phyloP scores from a whole-genome alignment of 805 yeast genomes.

The Millerozyma miso region DNA sequence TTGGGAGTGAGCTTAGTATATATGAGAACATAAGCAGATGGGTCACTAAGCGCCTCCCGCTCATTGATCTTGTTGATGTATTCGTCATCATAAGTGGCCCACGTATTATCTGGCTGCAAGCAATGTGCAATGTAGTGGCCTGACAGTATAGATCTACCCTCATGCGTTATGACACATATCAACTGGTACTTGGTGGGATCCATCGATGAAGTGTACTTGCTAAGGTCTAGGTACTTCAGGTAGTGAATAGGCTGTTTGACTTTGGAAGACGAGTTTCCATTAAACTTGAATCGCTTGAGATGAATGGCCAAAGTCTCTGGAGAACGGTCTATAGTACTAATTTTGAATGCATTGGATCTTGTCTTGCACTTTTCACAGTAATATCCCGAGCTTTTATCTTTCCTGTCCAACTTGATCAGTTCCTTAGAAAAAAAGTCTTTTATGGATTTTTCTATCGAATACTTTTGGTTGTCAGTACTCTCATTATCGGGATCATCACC shows the following conservation, averaged over 20 bases:
- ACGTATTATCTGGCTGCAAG: constrained; percentile 84
- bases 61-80: constrained; percentile 71
- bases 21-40: constrained; percentile 84
- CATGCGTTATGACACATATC: constrained; percentile 84
- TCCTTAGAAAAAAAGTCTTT: constrained; percentile 83
- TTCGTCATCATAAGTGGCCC: constrained; percentile 96
- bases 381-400: constrained; percentile 68
- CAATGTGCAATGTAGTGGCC: constrained; percentile 94
- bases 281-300: constrained; percentile 85
- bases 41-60: constrained; percentile 70
- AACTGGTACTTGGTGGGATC: constrained; percentile 58
- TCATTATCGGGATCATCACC: constrained; percentile 16
- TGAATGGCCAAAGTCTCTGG: constrained; percentile 89
- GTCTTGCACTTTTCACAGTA: constrained; percentile 82
- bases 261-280: constrained; percentile 74
- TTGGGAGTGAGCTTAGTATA: constrained; percentile 75
- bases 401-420: constrained; percentile 60
- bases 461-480: constrained; percentile 26
- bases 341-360: constrained; percentile 73
- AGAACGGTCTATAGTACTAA: constrained; percentile 67
- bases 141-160: constrained; percentile 85
- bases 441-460: constrained; percentile 71
- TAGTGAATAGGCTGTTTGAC: constrained; percentile 83
- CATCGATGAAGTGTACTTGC: constrained; percentile 43
- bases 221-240: constrained; percentile 70